Percentiles rank a stretch among this genome's conserved stretches.
Evolutionary conservation across 345 rosid genomes (phyloP).

Genomic region (Draba incana): DNA sequence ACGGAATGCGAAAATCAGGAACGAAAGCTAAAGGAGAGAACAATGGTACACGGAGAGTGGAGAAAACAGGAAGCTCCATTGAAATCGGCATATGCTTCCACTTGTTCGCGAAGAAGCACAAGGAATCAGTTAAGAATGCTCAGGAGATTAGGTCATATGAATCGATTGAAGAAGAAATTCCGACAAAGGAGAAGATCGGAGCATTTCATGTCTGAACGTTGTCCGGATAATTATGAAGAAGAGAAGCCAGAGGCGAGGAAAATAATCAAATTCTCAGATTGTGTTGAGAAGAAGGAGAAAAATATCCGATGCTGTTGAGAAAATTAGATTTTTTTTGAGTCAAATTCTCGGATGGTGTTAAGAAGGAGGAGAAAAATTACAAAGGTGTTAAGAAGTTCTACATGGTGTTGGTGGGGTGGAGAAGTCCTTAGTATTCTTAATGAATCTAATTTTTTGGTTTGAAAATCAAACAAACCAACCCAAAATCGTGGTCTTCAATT

Average conservation of each 20-base stretch:
- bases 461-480: too few species aligned
- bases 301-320: too few species aligned
- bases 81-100: slow-evolving; percentile 37
- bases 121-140: not conserved
- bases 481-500: too few species aligned
- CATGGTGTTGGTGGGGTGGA: too few species aligned
- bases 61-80: slow-evolving; percentile 45
- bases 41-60: slow-evolving; percentile 35
- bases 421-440: too few species aligned
- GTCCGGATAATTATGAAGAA: slow-evolving; percentile 4
- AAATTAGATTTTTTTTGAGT: too few species aligned
- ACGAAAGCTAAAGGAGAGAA: slow-evolving; percentile 34
- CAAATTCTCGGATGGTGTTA: too few species aligned
- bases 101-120: not conserved
- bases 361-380: too few species aligned
- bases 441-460: too few species aligned
- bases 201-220: slow-evolving; percentile 23
- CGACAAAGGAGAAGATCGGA: slow-evolving; percentile 23
- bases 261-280: too few species aligned
- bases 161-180: slow-evolving; percentile 15
- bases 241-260: slow-evolving; percentile 7
- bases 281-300: too few species aligned
- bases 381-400: too few species aligned
- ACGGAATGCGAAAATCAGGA: slow-evolving; percentile 24
- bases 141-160: not conserved